These are phyloP conservation scores for Blepharisma japonicum DNA, from an alignment of 73 alveolate genomes.

Conservation along the genomic window DNA sequence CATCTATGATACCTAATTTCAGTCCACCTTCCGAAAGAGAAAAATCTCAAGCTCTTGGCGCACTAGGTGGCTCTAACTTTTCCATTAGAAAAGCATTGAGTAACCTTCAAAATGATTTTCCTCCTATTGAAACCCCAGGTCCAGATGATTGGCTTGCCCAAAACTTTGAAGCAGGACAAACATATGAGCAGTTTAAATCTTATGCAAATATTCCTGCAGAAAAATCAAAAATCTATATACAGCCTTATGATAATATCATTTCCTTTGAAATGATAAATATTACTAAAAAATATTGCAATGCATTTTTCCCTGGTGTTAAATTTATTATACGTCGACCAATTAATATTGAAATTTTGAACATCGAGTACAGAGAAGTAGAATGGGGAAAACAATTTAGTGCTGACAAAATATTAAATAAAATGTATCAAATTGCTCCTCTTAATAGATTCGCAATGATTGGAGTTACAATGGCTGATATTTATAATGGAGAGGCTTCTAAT, in stretches of 20 bases:
- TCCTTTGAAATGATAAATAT: slow-evolving; percentile 32
- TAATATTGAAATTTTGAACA: slow-evolving; percentile 30
- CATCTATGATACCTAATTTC: background rate
- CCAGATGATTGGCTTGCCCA: slow-evolving; percentile 59
- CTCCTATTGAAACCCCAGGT: background rate
- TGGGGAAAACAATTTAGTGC: slow-evolving; percentile 57
- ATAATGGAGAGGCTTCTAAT: slow-evolving; percentile 74
- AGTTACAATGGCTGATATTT: slow-evolving; percentile 73
- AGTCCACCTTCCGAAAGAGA: slow-evolving; percentile 6
- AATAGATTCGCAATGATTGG: slow-evolving; percentile 83
- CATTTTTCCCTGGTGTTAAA: slow-evolving; percentile 45
- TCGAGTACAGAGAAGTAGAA: slow-evolving; percentile 30
- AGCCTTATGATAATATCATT: slow-evolving; percentile 37
- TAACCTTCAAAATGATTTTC: background rate
- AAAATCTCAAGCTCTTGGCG: slow-evolving; percentile 30
- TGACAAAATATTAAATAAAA: slow-evolving; percentile 54
- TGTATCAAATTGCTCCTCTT: slow-evolving; percentile 60
- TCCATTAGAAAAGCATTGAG: background rate
- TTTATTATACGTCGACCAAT: slow-evolving; percentile 31
- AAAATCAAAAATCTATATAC: slow-evolving; percentile 36
- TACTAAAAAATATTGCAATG: slow-evolving; percentile 29
- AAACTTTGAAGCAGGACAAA: slow-evolving; percentile 61
- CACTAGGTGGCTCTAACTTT: background rate
- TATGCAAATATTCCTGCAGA: background rate
- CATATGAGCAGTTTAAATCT: slow-evolving; percentile 38